Evolutionary conservation across 2,329 filamentous ascomycete species (phyloP), one percentile per base, ranked within the genome.

Genomic region (Neopestalotiopsis clavispora): DNA sequence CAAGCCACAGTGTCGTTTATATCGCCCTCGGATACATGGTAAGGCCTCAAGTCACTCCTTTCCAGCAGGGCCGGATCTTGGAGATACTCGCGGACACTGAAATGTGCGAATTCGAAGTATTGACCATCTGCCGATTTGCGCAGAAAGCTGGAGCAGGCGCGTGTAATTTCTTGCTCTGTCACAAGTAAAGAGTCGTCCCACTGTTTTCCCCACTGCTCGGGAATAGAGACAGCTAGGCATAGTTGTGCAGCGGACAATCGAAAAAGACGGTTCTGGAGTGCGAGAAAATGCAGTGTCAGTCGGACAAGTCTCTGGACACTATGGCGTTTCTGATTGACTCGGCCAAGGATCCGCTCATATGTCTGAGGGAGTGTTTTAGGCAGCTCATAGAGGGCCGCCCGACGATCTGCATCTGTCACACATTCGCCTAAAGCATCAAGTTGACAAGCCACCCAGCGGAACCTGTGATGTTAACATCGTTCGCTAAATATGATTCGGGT

Each of bases 401-500:
- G n/a, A 12, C 56, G 56, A 10, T 23, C 20, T 6, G 20, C 28
- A 14, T 58, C 56, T 23, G n/a, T 58, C 1, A 32, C 9, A 1
- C 20, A 32, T 28, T 28, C n/a, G 23, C 56, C 6, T 4, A 58
- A 4, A 58, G 20, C n/a, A 28, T 58, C 56, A 23, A 58, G n/a
- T 14, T 58, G 56, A 12, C 56, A 58, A n/a, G 56, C 17, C 13
- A 58, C 56, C 56, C 56, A 58, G 20, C 56, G 56, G 3, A 58
- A 58, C 56, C 56, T 58, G 6, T 4, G 2, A 6, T 12, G 4
- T 58, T 12, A 23, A 12, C 10, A 2, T 3, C 2, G 28, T 0
- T 58, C n/a, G 2, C 1, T 4, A 3, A 28, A 9, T 1, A 4
- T 9, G 2, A 4, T 9, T 28, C 1, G 17, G 6, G 1, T 1